Conservation (phyloP, 116 monocot species). For the Phalaenopsis hybrid region DNA sequence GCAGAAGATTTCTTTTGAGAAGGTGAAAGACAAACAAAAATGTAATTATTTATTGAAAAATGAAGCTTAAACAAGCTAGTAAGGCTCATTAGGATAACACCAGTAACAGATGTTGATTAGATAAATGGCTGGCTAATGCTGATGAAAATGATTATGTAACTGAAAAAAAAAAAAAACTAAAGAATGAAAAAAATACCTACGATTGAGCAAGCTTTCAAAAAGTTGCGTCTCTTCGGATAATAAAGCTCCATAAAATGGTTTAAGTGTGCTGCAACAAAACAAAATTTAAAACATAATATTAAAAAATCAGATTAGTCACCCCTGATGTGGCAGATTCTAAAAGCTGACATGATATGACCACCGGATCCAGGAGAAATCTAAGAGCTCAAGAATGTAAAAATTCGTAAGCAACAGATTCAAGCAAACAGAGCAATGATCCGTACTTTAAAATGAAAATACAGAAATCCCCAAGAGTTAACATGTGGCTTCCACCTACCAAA, state of each 20-base stretch:
- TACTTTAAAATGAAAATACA: background rate
- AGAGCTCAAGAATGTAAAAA: background rate
- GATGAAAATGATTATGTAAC: background rate
- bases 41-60: background rate
- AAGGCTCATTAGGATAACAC: background rate
- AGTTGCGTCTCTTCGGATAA: constrained; percentile 40
- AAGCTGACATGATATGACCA: too few relatives aligned
- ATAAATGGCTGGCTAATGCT: background rate
- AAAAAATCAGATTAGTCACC: background rate
- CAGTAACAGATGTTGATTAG: background rate
- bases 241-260: constrained; percentile 85
- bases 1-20: too few relatives aligned
- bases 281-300: background rate
- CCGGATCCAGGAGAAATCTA: too few relatives aligned
- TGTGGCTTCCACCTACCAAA: background rate
- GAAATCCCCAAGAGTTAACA: background rate
- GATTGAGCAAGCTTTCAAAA: constrained; percentile 50
- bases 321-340: too few relatives aligned
- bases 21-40: background rate
- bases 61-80: background rate
- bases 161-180: background rate
- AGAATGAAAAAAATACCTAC: constrained; percentile 46
- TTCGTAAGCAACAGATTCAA: background rate
- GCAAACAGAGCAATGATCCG: background rate
- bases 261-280: constrained; percentile 61